Conservation (phyloP, 805 yeast genomes). For the Kazachstania viticola region DNA sequence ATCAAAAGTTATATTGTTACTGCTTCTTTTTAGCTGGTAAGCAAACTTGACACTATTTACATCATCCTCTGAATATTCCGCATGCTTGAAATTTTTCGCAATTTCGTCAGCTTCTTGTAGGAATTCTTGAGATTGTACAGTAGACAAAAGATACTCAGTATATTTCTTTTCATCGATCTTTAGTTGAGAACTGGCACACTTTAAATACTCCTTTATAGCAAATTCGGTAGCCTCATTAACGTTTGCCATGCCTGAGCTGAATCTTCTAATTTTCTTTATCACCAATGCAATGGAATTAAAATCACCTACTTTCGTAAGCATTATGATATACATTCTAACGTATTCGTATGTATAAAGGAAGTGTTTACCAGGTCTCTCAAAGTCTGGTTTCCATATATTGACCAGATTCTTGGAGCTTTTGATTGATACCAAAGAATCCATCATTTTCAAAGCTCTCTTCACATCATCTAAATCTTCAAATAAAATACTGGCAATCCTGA, state of each 20-base stretch:
- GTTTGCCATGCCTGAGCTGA: slow-evolving; percentile 61
- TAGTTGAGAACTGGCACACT: slow-evolving; percentile 10
- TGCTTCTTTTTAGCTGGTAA: slow-evolving; percentile 22
- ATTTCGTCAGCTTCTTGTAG: slow-evolving; percentile 14
- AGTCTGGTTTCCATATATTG: slow-evolving; percentile 87
- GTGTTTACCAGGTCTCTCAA: slow-evolving; percentile 88
- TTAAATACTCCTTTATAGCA: slow-evolving; percentile 15
- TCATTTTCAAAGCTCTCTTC: slow-evolving; percentile 48
- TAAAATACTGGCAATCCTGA: slow-evolving; percentile 52
- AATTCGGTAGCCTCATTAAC: slow-evolving; percentile 20
- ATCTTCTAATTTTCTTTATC: slow-evolving; percentile 64
- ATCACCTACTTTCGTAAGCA: slow-evolving; percentile 44
- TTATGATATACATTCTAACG: slow-evolving; percentile 46
- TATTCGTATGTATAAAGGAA: slow-evolving; percentile 68
- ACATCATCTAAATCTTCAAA: slow-evolving; percentile 43
- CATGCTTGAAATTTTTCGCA: slow-evolving; percentile 8
- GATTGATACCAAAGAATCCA: slow-evolving; percentile 51
- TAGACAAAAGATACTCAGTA: slow-evolving; percentile 18
- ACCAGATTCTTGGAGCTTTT: slow-evolving; percentile 63
- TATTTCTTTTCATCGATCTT: slow-evolving; percentile 19
- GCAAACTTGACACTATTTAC: slow-evolving; percentile 18
- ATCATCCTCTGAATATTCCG: slow-evolving; percentile 10
- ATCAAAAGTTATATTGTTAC: slow-evolving; percentile 24
- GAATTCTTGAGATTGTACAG: slow-evolving; percentile 18
- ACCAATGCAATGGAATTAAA: slow-evolving; percentile 46